Base-by-base conservation (phyloP, 305 asterid genomes). In the Fraxinus latifolia region DNA sequence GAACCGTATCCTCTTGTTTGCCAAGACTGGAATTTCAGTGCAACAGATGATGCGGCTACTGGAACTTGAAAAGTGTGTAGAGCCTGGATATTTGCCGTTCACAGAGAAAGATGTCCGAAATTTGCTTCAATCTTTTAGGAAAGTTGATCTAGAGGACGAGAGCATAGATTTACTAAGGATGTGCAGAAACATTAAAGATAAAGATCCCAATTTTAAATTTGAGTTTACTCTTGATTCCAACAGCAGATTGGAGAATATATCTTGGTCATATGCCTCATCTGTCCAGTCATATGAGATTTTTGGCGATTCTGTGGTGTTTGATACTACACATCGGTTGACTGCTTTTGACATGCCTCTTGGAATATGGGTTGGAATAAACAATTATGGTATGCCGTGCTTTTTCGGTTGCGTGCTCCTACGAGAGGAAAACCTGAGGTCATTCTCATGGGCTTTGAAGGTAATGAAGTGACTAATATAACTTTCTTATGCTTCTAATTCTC, bases 381-480 rank as follows among this genome's bases (percentile, higher is more conserved):
- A 96, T 88, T 94, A 96, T 85, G 98, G 99, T 75, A 94, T 92
- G 97, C 98, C 99, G 14, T 94, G 98, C 88, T 96, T 96, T 89
- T 96, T 96, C 14, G 96, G 98, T 70, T 96, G 99, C 37, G 97
- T 91, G 81, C 97, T 96, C 84, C 94, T 96, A 44, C 93, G 95
- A 19, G 99, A 93, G 88, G 99, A 96, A 85, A 94, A 87, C 79
- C 76, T 92, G 93, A 93, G 92, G 87, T 91, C 99, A 31, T 96
- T 89, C 82, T 91, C 95, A 80, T 96, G 99, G 99, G 97, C 97
- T 71, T 86, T 96, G 91, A 94, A 96, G 99, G 99, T 96, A 91
- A 90, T 68, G 74, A 42, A 33, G 27, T 32, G 15, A 39, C 78
- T 47, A 72, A 75, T 37, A 25, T 68, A 37, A 21, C 76, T 74